A percentile compares a stretch with the other conserved stretches of the same genome.
These are phyloP conservation scores for Epichloe gansuensis DNA, from an alignment of 2,329 filamentous ascomycete genomes.

Conservation along the genomic window DNA sequence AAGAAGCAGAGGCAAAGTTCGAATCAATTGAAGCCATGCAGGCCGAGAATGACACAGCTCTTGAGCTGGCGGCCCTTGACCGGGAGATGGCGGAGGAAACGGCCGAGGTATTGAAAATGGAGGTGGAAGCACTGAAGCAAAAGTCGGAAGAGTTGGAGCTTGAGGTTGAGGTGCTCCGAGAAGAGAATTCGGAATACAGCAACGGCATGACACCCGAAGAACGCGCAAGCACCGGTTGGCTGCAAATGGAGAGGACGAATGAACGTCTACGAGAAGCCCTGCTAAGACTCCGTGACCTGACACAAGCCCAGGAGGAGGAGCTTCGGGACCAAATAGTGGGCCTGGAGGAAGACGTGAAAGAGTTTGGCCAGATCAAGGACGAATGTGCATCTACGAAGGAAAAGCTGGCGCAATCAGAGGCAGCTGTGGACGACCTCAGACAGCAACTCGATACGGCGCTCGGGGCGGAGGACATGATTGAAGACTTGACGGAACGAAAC, in stretches of 20 bases:
- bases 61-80: slow-evolving; percentile 82
- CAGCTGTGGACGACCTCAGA: slow-evolving; percentile 69
- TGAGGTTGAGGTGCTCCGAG: slow-evolving; percentile 73
- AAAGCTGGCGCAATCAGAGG: slow-evolving; percentile 59
- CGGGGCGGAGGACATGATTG: slow-evolving; percentile 85
- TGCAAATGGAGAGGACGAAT: slow-evolving; percentile 84
- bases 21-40: slow-evolving; percentile 58
- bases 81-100: slow-evolving; percentile 94
- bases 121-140: slow-evolving; percentile 63
- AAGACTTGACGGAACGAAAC: slow-evolving; percentile 80
- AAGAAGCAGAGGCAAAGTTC: slow-evolving; percentile 58
- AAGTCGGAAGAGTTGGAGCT: slow-evolving; percentile 75
- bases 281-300: slow-evolving; percentile 71
- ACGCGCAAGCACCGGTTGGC: slow-evolving; percentile 71
- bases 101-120: slow-evolving; percentile 66
- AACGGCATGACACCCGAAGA: slow-evolving; percentile 84
- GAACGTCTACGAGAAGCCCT: slow-evolving; percentile 78
- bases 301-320: slow-evolving; percentile 72
- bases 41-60: slow-evolving; percentile 65
- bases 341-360: slow-evolving; percentile 60
- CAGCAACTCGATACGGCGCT: slow-evolving; percentile 84
- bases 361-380: slow-evolving; percentile 52
- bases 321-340: slow-evolving; percentile 61
- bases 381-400: slow-evolving; percentile 59
- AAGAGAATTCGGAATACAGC: slow-evolving; percentile 75